Base-by-base conservation (phyloP, 371 early-diverging fungal genomes). In the Choanephora cucurbitarum region DNA sequence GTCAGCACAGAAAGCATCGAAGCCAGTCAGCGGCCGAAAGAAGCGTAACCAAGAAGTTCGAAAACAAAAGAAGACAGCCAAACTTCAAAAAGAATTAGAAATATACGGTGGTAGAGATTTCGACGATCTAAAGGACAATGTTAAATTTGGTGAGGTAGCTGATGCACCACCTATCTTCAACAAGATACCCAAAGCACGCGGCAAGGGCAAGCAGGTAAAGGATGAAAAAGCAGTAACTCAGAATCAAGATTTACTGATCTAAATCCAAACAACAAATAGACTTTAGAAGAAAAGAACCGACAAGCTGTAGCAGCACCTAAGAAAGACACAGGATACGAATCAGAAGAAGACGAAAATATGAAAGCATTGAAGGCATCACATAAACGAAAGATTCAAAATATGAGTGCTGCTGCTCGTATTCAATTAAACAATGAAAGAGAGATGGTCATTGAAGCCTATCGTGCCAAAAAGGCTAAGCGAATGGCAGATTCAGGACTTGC, bases 121-220 rank as follows among this genome's bases (percentile, higher is more conserved):
- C 53, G 77, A 76, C 57, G 71, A 80, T 57, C 68, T 83, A 23
- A 55, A 75, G 46, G 83, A 83, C 55, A 62, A 74, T 18, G 77
- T 83, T 17, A 73, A 74, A 51, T 83, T 83, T 67, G 83, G 83
- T 34, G 83, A 83, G 57, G 80, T 83, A 4, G 83, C 68, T 5
- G 69, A 81, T 62, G 81, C 81, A 23, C 83, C 83, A 44, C 83
- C 83, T 28, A 63, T 58, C 2, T 59, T 83, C 17, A 79, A 62
- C 13, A 69, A 67, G 43, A 45, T 79, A 22, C 81, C 79, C n/a
- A 83, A 81, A 42, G 79, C 75, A 28, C 72, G 76, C 22, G 77
- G 75, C 17, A 61, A 57, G 33, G 67, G 57, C 42, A 74, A 75
- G 55, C 55, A 72, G 64, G 74, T 70, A 68, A 46, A n/a, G n/a